Evolutionary conservation across 192 early-diverging fungal genomes (phyloP), one percentile per base, ranked within the genome.

Genomic region (Coemansia reversa): DNA sequence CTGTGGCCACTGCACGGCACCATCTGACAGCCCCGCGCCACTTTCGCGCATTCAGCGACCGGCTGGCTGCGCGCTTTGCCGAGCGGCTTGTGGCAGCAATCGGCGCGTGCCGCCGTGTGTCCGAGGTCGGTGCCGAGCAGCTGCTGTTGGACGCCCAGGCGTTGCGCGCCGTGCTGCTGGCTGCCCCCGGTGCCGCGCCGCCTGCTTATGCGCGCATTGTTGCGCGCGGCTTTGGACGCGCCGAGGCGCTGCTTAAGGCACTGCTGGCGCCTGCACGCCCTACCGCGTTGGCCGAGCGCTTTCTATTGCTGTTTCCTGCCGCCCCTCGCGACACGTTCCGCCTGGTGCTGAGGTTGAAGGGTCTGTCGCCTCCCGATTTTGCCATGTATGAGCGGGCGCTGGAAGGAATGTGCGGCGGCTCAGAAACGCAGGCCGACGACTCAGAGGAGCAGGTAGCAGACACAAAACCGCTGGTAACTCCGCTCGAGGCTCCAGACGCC

Each of bases 41-140:
- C 69, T 91, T 92, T 45, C 75, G 91, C 59, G 89, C 90, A 5
- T 97, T 94, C 70, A 93, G 90, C 74, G 97, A 99, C 82, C 92
- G 92, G 71, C 88, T 97, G 63, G 90, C 90, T 2, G 92, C 96
- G 87, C 74, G 91, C 0, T 87, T 96, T 65, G 69, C 93, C 3
- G 81, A 78, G 1, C 85, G 85, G 39, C 92, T 90, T 66, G 67
- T 87, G 39, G 80, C 71, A 2, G 91, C 87, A 51, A 86, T 99
- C 30, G 86, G 82, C 23, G 75, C 81, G 19, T 95, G 93, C 71
- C 85, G 85, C 55, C 89, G 88, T 3, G 91, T 98, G 7, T 93
- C 92, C 1, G 95, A 96, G 81, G 87, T 95, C 49, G 97, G 95
- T 23, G 95, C 95, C 5, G 97, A 99, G 63, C 97, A 99, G 72